Evolutionary conservation across 2,329 filamentous ascomycete genomes (phyloP), one percentile per base, ranked within the genome.

Genomic region (Beauveria bassiana): DNA sequence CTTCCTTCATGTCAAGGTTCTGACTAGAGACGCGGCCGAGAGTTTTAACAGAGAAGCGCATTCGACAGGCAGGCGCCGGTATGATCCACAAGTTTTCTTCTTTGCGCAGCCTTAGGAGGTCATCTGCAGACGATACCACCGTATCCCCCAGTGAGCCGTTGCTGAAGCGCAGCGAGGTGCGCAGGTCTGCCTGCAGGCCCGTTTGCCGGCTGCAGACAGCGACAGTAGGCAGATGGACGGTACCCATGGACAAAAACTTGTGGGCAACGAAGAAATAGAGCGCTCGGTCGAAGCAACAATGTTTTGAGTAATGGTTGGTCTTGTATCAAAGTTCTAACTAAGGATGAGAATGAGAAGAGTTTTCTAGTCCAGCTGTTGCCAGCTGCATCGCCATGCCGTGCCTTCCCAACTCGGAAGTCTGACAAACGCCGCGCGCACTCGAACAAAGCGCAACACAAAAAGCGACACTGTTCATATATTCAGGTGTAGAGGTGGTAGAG

Each of bases 21-120:
- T 64, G 53, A 7, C 64, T 67, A 34, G 70, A 62, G 5, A 69
- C 49, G 1, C 66, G 59, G 9, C 59, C 59, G 12, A 61, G 59
- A 34, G 49, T 26, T 3, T 34, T 56, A 1, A 75, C 12, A 1
- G 67, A 67, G 28, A 72, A n/a, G 6, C 68, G 64, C 18, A 75
- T 64, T 46, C 65, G 66, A 56, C 73, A 75, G 12, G 64, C 58
- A 1, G 71, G 68, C 7, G 62, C 65, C n/a, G 71, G 69, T 12
- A 67, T 65, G 38, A 74, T 69, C 74, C 74, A 76, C 26, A 75
- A 57, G 42, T 71, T 67, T 1, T 63, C 52, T 10, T 68, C 62
- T 20, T 51, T 62, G 18, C 70, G 63, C 0, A 67, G 47, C 0
- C 64, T 57, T 1, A 66, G 52, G 18, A 76, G 66, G 5, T 73